phyloP scores from a whole-genome alignment of 225 moss, liverwort and hornwort species.

The Lunularia cruciata region DNA sequence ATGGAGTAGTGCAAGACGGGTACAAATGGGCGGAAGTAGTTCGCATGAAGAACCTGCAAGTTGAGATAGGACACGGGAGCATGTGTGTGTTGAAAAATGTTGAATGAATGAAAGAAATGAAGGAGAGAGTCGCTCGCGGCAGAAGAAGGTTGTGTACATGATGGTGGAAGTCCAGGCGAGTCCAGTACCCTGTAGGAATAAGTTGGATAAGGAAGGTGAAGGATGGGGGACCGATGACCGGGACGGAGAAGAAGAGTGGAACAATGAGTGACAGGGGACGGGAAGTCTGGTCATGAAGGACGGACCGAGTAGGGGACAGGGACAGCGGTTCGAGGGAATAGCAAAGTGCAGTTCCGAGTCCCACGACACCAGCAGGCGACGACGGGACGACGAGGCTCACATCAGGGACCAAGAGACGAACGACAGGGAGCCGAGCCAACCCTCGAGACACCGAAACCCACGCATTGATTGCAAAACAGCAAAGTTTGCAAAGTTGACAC shows the following conservation, averaged over 20 bases:
- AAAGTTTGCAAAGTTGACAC: conserved; percentile 10
- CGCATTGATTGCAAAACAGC: conserved; percentile 24
- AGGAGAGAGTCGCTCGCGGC: no score
- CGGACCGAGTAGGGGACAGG: conserved; percentile 3
- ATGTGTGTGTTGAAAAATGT: no score
- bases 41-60: no score
- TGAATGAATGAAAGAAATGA: background rate
- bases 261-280: background rate
- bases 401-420: conserved; percentile 5
- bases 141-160: background rate
- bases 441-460: conserved; percentile 17
- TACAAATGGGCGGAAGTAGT: no score
- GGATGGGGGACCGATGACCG: conserved; percentile 8
- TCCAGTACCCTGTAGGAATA: background rate
- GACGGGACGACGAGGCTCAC: conserved; percentile 22
- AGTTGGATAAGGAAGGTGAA: conserved; percentile 9
- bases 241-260: background rate
- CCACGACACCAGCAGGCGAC: conserved; percentile 24
- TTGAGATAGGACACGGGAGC: no score
- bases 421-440: conserved; percentile 15
- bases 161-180: background rate
- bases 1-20: no score
- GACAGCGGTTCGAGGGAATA: conserved; percentile 12
- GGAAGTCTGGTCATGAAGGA: conserved; percentile 2
- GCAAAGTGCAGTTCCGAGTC: conserved; percentile 21